Evolutionary conservation across 768 basidiomycete genomes (phyloP).

Genomic region (Amanita molliuscula): DNA sequence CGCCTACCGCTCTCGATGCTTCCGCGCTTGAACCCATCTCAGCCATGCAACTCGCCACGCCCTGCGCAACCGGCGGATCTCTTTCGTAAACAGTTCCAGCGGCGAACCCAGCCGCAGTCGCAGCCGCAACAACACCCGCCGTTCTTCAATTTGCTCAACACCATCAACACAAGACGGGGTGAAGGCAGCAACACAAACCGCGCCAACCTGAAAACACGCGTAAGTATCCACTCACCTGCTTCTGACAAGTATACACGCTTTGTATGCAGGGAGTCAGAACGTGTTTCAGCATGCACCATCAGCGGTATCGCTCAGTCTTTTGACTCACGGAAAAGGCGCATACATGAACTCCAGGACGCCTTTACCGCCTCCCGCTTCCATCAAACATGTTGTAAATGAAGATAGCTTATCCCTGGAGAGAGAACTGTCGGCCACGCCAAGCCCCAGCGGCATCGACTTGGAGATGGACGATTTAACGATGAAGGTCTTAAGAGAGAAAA

Average conservation of each 20-base stretch:
- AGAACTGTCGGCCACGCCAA: background rate
- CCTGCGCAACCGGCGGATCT: background rate
- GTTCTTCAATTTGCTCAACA: constrained; percentile 7
- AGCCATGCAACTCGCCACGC: background rate
- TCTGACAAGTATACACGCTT: background rate
- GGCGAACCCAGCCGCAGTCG: background rate
- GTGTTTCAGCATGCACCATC: background rate
- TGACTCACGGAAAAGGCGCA: background rate
- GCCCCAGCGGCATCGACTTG: background rate
- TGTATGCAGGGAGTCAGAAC: background rate
- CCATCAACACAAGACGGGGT: background rate
- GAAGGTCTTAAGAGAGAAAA: constrained; percentile 3
- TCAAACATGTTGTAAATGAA: background rate
- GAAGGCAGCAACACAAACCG: background rate
- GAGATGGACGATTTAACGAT: constrained; percentile 1
- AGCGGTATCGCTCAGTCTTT: background rate
- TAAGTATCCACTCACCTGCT: background rate
- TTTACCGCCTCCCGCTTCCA: background rate
- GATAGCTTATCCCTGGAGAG: background rate
- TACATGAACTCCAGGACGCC: constrained; percentile 2
- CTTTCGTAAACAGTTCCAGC: background rate
- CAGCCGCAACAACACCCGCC: background rate
- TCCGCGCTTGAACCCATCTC: constrained; percentile 1
- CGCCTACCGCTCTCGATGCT: background rate
- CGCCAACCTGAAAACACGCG: background rate